These are phyloP conservation scores for Cadophora sp. DNA, from an alignment of 2,329 filamentous ascomycete species.

Conservation along the genomic window DNA sequence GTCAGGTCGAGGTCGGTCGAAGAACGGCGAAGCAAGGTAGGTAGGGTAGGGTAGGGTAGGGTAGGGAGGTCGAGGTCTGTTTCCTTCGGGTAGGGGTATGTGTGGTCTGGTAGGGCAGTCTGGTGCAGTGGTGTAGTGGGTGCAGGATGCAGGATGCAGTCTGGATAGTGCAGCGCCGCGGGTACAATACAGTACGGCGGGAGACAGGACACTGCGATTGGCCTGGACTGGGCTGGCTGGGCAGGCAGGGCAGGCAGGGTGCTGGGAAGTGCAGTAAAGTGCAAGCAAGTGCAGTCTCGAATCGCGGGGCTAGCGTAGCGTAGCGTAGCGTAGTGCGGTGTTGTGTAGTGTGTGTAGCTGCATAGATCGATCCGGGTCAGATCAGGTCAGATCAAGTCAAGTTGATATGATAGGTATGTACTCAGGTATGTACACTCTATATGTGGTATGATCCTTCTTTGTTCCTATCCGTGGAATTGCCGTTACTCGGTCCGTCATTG, in stretches of 20 bases:
- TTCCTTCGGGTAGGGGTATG: not conserved
- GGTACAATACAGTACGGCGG: not conserved
- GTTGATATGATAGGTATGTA: too few relatives aligned
- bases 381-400: too few relatives aligned
- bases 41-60: not conserved
- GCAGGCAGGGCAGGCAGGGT: not conserved
- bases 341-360: too few relatives aligned
- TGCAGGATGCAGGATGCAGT: not conserved
- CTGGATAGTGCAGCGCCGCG: not conserved
- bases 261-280: too few relatives aligned
- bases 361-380: too few relatives aligned
- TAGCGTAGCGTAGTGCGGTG: too few relatives aligned
- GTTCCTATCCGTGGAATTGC: too few relatives aligned
- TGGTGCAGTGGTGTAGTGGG: not conserved
- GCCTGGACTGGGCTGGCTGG: not conserved
- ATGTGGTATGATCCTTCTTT: too few relatives aligned
- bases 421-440: too few relatives aligned
- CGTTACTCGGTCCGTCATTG: too few relatives aligned
- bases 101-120: too few relatives aligned
- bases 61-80: slow-evolving; percentile 1
- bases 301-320: not conserved
- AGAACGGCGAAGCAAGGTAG: not conserved
- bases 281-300: not conserved
- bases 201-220: not conserved
- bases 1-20: not conserved